Percentiles rank a stretch among this genome's conserved stretches.
Evolutionary conservation across 2,329 filamentous ascomycete species (phyloP).

Genomic region (Talaromyces amestolkiae): DNA sequence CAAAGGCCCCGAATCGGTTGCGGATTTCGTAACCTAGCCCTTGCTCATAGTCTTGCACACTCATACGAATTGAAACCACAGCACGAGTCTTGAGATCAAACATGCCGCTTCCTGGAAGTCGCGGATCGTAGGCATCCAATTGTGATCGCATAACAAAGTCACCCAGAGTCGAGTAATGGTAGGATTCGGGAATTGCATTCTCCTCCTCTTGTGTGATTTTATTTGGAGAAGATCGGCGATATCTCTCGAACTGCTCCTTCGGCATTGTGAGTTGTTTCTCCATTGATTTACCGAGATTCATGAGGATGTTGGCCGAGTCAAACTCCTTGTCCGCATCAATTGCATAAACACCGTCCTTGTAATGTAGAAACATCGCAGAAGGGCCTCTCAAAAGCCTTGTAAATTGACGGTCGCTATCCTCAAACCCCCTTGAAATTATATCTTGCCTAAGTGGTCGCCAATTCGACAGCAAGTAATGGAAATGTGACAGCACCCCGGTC

Average conservation of each 20-base stretch:
- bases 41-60: constrained; percentile 66
- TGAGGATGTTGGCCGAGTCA: constrained; percentile 79
- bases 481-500: constrained; percentile 82
- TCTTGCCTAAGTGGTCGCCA: constrained; percentile 71
- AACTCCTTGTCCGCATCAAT: constrained; percentile 95
- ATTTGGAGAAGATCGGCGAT: constrained; percentile 66
- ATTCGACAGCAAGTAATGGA: constrained; percentile 83
- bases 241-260: constrained; percentile 80
- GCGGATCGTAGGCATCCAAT: constrained; percentile 81
- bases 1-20: constrained; percentile 69
- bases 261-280: constrained; percentile 88
- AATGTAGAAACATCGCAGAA: constrained; percentile 75
- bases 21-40: constrained; percentile 87
- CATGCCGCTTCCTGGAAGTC: constrained; percentile 85
- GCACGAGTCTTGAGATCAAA: constrained; percentile 96
- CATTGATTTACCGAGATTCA: constrained; percentile 91
- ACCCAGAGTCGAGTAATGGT: constrained; percentile 80
- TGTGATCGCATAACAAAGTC: constrained; percentile 95
- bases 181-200: constrained; percentile 70
- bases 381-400: constrained; percentile 72
- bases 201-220: constrained; percentile 67
- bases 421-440: constrained; percentile 67
- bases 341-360: constrained; percentile 81
- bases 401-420: constrained; percentile 61
- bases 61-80: constrained; percentile 88